A percentile compares a stretch with the other conserved stretches of the same genome.
Conservation (phyloP, 768 basidiomycete species). For the Paxillus rubicundulus region DNA sequence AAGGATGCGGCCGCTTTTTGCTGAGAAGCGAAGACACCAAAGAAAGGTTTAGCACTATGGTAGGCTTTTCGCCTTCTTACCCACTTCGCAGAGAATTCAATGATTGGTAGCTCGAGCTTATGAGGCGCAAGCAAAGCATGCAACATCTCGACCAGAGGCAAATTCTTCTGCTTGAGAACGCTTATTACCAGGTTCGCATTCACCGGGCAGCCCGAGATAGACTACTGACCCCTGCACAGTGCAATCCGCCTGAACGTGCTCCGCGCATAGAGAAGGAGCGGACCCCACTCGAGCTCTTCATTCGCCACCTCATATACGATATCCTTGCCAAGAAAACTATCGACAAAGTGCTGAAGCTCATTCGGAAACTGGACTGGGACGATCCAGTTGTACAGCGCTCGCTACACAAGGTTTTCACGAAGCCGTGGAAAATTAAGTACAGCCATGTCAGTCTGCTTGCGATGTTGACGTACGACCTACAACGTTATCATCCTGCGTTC, state of each 20-base stretch:
- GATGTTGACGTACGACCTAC: slow-evolving; percentile 92
- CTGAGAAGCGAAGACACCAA: slow-evolving; percentile 84
- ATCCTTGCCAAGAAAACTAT: slow-evolving; percentile 91
- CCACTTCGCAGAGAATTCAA: slow-evolving; percentile 7
- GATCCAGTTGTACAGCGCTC: slow-evolving; percentile 55
- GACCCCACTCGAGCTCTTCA: slow-evolving; percentile 85
- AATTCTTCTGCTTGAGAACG: slow-evolving; percentile 88
- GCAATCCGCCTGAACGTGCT: slow-evolving; percentile 93
- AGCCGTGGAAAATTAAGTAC: slow-evolving; percentile 97
- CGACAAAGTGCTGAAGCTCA: slow-evolving; percentile 90
- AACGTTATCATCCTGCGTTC: slow-evolving; percentile 90
- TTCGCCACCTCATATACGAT: slow-evolving; percentile 92
- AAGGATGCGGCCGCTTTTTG: slow-evolving; percentile 91
- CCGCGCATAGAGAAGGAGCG: slow-evolving; percentile 85
- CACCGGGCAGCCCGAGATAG: background rate
- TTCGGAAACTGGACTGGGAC: slow-evolving; percentile 98
- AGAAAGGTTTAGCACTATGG: slow-evolving; percentile 87
- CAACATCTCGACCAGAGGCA: slow-evolving; percentile 93
- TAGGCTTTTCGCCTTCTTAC: slow-evolving; percentile 27
- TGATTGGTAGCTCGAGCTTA: slow-evolving; percentile 74
- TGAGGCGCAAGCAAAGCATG: slow-evolving; percentile 91
- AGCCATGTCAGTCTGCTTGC: slow-evolving; percentile 86
- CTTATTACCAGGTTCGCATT: slow-evolving; percentile 83
- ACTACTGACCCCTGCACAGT: slow-evolving; percentile 47
- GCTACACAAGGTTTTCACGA: slow-evolving; percentile 90